A percentile compares a stretch with the other conserved stretches of the same genome.
These are phyloP conservation scores for Fomitopsis serialis DNA, from an alignment of 768 basidiomycete species.

Conservation along the genomic window DNA sequence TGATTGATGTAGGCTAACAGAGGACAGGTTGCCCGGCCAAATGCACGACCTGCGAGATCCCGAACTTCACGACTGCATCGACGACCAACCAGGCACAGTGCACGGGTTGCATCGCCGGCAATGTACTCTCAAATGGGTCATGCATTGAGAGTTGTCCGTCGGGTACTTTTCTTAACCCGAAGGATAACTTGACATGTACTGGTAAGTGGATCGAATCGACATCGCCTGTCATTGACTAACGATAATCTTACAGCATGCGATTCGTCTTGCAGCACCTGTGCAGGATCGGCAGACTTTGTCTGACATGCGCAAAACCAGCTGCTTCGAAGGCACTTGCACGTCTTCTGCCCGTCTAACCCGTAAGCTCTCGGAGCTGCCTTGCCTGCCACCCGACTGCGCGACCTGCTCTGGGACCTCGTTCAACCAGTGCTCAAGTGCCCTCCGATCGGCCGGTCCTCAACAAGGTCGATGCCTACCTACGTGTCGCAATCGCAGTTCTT, in stretches of 20 bases:
- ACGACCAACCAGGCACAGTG: constrained; percentile 64
- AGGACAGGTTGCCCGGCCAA: constrained; percentile 71
- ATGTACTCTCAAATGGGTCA: constrained; percentile 60
- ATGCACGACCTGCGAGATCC: constrained; percentile 73
- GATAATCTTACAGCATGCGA: constrained; percentile 47
- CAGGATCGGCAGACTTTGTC: constrained; percentile 64
- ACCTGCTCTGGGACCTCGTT: constrained; percentile 77
- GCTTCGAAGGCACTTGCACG: constrained; percentile 74
- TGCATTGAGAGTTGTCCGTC: constrained; percentile 70
- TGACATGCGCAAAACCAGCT: constrained; percentile 67
- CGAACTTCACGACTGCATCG: constrained; percentile 65
- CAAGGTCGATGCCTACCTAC: constrained; percentile 76
- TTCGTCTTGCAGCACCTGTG: constrained; percentile 69
- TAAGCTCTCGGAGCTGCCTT: constrained; percentile 61
- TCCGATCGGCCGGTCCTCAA: constrained; percentile 64
- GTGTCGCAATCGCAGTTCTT: constrained; percentile 70
- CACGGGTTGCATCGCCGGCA: constrained; percentile 75
- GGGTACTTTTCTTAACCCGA: constrained; percentile 65
- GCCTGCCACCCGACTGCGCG: constrained; percentile 85
- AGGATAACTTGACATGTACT: constrained; percentile 70
- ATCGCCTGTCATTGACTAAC: constrained; percentile 4
- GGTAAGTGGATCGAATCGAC: constrained; percentile 41
- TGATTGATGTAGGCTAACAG: not conserved
- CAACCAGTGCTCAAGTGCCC: constrained; percentile 77
- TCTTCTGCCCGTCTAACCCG: constrained; percentile 67